Conservation (phyloP, 352 stramenopile species). For the Plasmopara viticola region DNA sequence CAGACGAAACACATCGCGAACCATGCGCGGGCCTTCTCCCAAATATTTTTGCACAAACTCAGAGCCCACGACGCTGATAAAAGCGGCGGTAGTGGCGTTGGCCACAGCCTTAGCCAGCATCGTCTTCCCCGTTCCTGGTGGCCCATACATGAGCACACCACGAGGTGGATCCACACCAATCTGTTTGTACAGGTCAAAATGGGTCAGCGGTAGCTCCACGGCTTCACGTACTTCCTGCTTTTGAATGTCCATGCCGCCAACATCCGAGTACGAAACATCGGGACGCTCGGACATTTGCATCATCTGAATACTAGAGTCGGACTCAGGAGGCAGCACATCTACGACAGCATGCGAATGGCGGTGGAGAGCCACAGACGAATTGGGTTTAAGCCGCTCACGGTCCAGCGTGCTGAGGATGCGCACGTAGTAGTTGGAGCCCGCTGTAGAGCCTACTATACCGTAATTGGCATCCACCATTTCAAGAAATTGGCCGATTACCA, state of each 20-base stretch:
- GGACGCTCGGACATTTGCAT: slow-evolving; percentile 98
- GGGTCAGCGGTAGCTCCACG: slow-evolving; percentile 98
- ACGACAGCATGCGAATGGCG: slow-evolving; percentile 97
- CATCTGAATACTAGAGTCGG: slow-evolving; percentile 99
- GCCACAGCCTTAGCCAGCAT: slow-evolving; percentile 99
- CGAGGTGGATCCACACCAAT: slow-evolving; percentile 99
- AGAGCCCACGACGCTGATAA: slow-evolving; percentile 96
- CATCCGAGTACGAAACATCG: slow-evolving; percentile 94
- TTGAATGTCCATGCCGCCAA: slow-evolving; percentile 99
- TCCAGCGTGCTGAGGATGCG: slow-evolving; percentile 98
- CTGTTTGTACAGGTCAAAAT: slow-evolving; percentile 99
- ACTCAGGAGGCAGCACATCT: slow-evolving; percentile 97
- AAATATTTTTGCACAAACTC: slow-evolving; percentile 99
- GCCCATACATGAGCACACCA: slow-evolving; percentile 97
- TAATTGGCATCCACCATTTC: slow-evolving; percentile 99
- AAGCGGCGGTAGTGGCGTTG: slow-evolving; percentile 98
- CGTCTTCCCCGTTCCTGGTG: slow-evolving; percentile 95
- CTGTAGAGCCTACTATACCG: slow-evolving; percentile 96
- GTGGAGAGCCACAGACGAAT: slow-evolving; percentile 97
- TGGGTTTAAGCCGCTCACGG: slow-evolving; percentile 97
- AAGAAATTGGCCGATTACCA: slow-evolving; percentile 99
- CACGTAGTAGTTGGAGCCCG: slow-evolving; percentile 99
- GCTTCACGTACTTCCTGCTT: slow-evolving; percentile 98
- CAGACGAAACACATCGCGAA: slow-evolving; percentile 99
- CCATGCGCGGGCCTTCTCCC: slow-evolving; percentile 98